Evolutionary conservation across 2,329 filamentous ascomycete genomes (phyloP).

Genomic region (Aureobasidium musti): DNA sequence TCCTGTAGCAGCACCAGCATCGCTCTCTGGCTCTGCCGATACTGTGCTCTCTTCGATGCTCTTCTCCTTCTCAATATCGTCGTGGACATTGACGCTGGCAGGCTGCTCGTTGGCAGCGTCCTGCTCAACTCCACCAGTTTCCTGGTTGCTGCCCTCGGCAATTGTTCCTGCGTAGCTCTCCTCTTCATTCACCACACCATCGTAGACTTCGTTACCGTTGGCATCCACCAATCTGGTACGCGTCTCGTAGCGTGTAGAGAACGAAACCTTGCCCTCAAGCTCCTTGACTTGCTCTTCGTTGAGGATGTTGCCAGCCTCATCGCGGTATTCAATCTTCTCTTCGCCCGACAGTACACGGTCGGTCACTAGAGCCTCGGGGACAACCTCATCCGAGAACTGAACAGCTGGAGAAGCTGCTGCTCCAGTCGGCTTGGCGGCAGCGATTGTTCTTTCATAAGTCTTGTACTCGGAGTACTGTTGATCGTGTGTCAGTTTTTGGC

Average conservation of each 20-base stretch:
- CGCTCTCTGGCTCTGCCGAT: slow-evolving; percentile 33
- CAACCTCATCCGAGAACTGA: slow-evolving; percentile 42
- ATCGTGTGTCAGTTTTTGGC: background rate
- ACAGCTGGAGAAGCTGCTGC: slow-evolving; percentile 40
- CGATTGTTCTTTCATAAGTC: slow-evolving; percentile 11
- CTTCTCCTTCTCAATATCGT: slow-evolving; percentile 50
- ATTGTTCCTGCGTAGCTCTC: slow-evolving; percentile 49
- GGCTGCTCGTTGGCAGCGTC: slow-evolving; percentile 45
- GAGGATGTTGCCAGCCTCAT: slow-evolving; percentile 88
- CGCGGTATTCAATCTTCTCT: slow-evolving; percentile 89
- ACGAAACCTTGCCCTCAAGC: slow-evolving; percentile 89
- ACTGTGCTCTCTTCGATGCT: slow-evolving; percentile 38
- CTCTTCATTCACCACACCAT: slow-evolving; percentile 44
- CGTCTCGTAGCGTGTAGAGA: slow-evolving; percentile 96
- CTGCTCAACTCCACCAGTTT: slow-evolving; percentile 51
- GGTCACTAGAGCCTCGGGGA: slow-evolving; percentile 37
- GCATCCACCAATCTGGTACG: slow-evolving; percentile 80
- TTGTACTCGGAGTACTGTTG: slow-evolving; percentile 37
- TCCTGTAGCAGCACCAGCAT: slow-evolving; percentile 30
- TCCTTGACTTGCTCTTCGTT: slow-evolving; percentile 78
- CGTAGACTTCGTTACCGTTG: slow-evolving; percentile 72
- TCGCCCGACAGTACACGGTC: slow-evolving; percentile 31
- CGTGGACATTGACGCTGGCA: slow-evolving; percentile 45
- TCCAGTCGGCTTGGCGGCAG: slow-evolving; percentile 35
- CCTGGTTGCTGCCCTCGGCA: slow-evolving; percentile 60